These are phyloP conservation scores for Lenwebbia sp. DNA, from an alignment of 345 rosid genomes.

Conservation along the genomic window DNA sequence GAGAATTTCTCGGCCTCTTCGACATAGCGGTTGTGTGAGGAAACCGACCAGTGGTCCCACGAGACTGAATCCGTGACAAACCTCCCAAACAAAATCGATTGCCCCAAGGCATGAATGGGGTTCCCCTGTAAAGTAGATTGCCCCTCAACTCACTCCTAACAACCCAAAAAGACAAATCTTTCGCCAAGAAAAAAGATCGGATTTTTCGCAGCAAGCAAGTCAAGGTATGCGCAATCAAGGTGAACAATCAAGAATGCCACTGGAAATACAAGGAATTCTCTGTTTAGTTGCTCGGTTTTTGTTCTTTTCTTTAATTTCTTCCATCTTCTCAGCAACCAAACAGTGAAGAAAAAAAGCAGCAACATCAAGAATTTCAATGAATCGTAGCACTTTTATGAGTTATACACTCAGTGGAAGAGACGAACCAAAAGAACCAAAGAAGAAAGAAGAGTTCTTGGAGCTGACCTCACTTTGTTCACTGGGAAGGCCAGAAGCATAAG, in stretches of 20 bases:
- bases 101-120: conserved; percentile 15
- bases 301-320: not conserved
- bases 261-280: not conserved
- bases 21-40: conserved; percentile 21
- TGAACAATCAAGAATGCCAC: not conserved
- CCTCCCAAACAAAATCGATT: conserved; percentile 35
- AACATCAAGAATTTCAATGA: not conserved
- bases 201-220: not conserved
- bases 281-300: not conserved
- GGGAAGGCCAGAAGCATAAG: conserved; percentile 8
- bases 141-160: not conserved
- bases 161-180: not conserved
- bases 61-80: conserved; percentile 25
- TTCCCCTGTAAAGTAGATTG: conserved; percentile 12
- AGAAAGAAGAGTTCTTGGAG: not conserved
- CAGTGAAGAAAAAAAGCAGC: not conserved
- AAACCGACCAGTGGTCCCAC: conserved; percentile 40
- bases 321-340: not conserved
- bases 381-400: not conserved
- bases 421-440: not conserved
- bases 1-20: conserved; percentile 39
- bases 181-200: not conserved
- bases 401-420: not conserved
- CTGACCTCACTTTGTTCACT: not conserved
- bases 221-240: not conserved